phyloP scores from a whole-genome alignment of 2,329 filamentous ascomycete genomes.

The Apiospora sp. region DNA sequence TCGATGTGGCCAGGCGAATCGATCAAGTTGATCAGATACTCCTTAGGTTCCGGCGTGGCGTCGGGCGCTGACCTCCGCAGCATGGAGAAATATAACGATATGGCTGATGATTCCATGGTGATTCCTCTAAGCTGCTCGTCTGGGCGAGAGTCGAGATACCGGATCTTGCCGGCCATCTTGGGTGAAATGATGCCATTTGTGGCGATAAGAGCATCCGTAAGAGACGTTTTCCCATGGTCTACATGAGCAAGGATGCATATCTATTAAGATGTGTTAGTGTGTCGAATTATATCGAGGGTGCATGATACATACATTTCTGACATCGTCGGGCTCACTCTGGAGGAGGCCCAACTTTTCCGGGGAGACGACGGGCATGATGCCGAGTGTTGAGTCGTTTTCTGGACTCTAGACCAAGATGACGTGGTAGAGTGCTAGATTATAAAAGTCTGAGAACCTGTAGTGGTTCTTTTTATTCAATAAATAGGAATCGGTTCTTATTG shows the following conservation, averaged over 20 bases:
- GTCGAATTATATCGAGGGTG: constrained; percentile 27
- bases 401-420: neutral
- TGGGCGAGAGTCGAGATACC: constrained; percentile 93
- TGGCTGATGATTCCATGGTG: constrained; percentile 99
- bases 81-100: constrained; percentile 95
- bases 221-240: constrained; percentile 97
- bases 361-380: constrained; percentile 87
- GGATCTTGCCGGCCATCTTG: constrained; percentile 96
- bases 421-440: neutral
- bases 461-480: constrained; percentile 27
- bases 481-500: constrained; percentile 25
- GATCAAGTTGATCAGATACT: constrained; percentile 96
- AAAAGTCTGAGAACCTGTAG: neutral
- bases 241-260: constrained; percentile 97
- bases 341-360: constrained; percentile 90
- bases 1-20: constrained; percentile 98
- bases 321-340: constrained; percentile 85
- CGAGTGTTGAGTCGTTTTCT: neutral
- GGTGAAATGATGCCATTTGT: constrained; percentile 99
- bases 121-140: constrained; percentile 97
- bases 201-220: constrained; percentile 94
- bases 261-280: constrained; percentile 52
- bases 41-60: constrained; percentile 74
- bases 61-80: constrained; percentile 76
- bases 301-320: constrained; percentile 79